These are phyloP conservation scores for Trametes versicolor DNA, from an alignment of 1,284 basidiomycete species.

Conservation along the genomic window DNA sequence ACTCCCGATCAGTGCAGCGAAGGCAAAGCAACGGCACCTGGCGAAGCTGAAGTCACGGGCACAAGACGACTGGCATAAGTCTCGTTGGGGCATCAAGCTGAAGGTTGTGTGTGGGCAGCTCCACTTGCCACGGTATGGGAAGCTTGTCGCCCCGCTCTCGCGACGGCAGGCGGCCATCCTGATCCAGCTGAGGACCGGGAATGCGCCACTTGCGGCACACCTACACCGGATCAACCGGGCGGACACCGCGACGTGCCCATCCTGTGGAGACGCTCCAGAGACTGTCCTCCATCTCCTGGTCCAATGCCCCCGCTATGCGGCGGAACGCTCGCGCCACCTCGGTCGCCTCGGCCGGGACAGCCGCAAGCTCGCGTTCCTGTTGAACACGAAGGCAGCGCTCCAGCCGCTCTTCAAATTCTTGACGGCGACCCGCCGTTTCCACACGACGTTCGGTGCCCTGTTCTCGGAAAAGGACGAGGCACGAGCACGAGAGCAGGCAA, in stretches of 20 bases:
- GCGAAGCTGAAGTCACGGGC: neutral
- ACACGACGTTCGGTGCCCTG: neutral
- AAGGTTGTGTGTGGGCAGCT: neutral
- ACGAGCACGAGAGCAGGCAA: neutral
- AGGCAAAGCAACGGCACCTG: slow-evolving; percentile 4
- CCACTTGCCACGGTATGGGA: neutral
- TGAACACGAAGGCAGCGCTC: neutral
- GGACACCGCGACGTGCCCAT: neutral
- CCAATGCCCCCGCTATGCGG: neutral
- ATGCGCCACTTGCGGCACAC: neutral
- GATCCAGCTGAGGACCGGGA: neutral
- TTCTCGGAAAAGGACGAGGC: neutral
- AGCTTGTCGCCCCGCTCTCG: neutral
- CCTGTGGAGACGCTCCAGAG: neutral
- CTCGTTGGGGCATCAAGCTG: neutral
- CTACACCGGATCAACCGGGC: neutral
- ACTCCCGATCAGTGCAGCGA: slow-evolving; percentile 20
- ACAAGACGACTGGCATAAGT: slow-evolving; percentile 1
- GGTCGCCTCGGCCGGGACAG: neutral
- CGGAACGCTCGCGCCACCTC: neutral
- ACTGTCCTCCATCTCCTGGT: neutral
- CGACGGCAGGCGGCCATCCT: neutral
- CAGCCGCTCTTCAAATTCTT: neutral
- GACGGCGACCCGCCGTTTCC: neutral
- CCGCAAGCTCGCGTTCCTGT: neutral